Base-by-base conservation (phyloP, 2,329 filamentous ascomycete genomes). In the Fusarium dlaminii region DNA sequence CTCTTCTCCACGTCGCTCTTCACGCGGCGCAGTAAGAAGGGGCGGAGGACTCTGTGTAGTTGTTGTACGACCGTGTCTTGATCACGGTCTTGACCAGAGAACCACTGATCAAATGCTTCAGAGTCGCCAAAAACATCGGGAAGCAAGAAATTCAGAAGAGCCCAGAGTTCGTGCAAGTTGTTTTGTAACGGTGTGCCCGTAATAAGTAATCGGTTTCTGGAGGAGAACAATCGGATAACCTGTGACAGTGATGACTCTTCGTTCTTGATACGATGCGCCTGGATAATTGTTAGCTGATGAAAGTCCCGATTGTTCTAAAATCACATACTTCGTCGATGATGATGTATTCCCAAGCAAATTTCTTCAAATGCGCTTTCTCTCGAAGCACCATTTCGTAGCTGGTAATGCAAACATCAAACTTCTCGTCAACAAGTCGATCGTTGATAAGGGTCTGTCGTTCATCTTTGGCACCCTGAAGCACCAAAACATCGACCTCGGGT, bases 321-420 rank as follows among this genome's bases (percentile, higher is more conserved):
- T 10, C 48, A 46, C 76, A 45, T 75, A 83, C 82, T 77, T 99
- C 96, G 79, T 99, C 96, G 74, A 99, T 98, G 77, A 99, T 98
- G 83, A 99, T 99, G 83, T 99, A 99, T 82, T 99, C 96, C 96
- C 96, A 99, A 1, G 96, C 95, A 82, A 99, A 97, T 83, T 98
- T 98, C 85, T 96, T 98, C 75, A 99, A 84, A 77, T 98, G 94
- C 3, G 93, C 88, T 85, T 99, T 98, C 81, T 99, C 96, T 66
- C 96, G 91, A 18, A 99, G 87, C 68, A 99, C 95, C 96, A 99
- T 98, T 83, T 99, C 96, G 84, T 99, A 99, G 82, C 95, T 98
- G 20, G 96, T 99, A 81, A 99, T 94, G 84, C 96, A 98, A 24
- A 98, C 96, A 79, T 99, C 96, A 77, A 99, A 99, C 75, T 97